A percentile compares a stretch with the other conserved stretches of the same genome.
Conservation (phyloP, 805 yeast genomes). For the Novakomyces olei region DNA sequence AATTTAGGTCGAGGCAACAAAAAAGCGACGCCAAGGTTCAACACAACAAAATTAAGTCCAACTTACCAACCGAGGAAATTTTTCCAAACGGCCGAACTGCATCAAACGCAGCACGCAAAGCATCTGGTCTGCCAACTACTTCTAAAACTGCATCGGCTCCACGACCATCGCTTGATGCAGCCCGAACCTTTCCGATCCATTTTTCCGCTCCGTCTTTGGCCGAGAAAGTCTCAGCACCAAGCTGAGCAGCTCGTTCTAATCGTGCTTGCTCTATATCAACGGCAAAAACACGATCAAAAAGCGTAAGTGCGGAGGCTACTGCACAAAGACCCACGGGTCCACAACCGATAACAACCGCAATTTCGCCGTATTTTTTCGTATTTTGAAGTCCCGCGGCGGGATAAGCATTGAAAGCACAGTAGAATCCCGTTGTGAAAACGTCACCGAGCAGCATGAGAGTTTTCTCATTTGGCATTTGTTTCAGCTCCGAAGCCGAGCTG, state of each 20-base stretch:
- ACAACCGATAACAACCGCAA: constrained; percentile 32
- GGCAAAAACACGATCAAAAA: constrained; percentile 23
- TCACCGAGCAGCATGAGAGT: constrained; percentile 38
- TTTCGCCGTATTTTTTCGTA: too few relatives aligned
- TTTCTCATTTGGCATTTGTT: constrained; percentile 21
- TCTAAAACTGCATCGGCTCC: constrained; percentile 43
- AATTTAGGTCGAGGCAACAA: too few relatives aligned
- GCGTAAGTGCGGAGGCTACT: constrained; percentile 20
- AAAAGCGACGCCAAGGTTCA: too few relatives aligned
- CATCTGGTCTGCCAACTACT: constrained; percentile 33
- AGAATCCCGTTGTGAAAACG: constrained; percentile 39
- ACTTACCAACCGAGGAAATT: constrained; percentile 37
- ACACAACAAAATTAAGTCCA: constrained; percentile 22
- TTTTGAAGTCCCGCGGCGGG: constrained; percentile 18
- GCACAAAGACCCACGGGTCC: constrained; percentile 43
- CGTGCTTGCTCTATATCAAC: constrained; percentile 30
- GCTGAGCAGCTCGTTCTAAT: constrained; percentile 21
- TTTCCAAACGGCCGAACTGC: constrained; percentile 36
- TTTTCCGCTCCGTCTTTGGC: constrained; percentile 22
- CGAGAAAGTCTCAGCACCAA: constrained; percentile 30
- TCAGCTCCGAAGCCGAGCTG: too few relatives aligned
- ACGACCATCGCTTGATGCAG: too few relatives aligned
- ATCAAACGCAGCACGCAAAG: constrained; percentile 30
- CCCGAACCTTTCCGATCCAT: constrained; percentile 19
- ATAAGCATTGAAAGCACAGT: constrained; percentile 27